Evolutionary conservation across 2,329 filamentous ascomycete genomes (phyloP).

Genomic region (Fusarium sp.): DNA sequence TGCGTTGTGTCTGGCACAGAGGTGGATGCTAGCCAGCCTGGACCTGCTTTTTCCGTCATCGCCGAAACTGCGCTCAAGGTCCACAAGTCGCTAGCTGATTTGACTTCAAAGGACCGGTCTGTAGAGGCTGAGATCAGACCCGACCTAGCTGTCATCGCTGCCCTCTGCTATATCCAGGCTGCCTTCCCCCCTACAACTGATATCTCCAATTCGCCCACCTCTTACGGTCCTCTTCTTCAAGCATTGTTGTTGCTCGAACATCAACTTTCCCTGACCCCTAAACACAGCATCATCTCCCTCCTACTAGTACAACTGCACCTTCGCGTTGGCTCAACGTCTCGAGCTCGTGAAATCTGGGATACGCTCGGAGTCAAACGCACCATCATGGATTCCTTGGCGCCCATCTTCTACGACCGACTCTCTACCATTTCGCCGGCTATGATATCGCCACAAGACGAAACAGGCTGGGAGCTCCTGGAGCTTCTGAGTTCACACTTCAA

Average conservation of each 20-base stretch:
- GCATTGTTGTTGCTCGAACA: conserved; percentile 62
- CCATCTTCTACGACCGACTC: conserved; percentile 66
- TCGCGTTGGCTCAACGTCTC: conserved; percentile 60
- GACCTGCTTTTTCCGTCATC: conserved; percentile 42
- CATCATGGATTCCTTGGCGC: conserved; percentile 66
- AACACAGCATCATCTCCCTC: conserved; percentile 60
- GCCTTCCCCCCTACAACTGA: conserved; percentile 45
- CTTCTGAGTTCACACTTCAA: conserved; percentile 60
- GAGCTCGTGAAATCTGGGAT: conserved; percentile 61
- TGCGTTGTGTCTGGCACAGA: conserved; percentile 43
- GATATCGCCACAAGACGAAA: conserved; percentile 49
- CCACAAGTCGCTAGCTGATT: conserved; percentile 25
- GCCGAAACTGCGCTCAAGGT: conserved; percentile 37
- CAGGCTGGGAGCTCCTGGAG: conserved; percentile 53
- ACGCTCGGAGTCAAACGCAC: conserved; percentile 66
- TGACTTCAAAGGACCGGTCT: conserved; percentile 21
- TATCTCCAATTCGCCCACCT: conserved; percentile 30
- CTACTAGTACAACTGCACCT: conserved; percentile 64
- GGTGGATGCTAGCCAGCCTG: conserved; percentile 34
- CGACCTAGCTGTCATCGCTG: conserved; percentile 51
- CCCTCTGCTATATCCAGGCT: conserved; percentile 50
- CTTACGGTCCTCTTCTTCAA: conserved; percentile 55
- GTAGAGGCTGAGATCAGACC: conserved; percentile 45
- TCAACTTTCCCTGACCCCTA: conserved; percentile 58
- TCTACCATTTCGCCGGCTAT: conserved; percentile 61